These are phyloP conservation scores for Lotmaria passim DNA, from an alignment of 208 protist species.

Conservation along the genomic window DNA sequence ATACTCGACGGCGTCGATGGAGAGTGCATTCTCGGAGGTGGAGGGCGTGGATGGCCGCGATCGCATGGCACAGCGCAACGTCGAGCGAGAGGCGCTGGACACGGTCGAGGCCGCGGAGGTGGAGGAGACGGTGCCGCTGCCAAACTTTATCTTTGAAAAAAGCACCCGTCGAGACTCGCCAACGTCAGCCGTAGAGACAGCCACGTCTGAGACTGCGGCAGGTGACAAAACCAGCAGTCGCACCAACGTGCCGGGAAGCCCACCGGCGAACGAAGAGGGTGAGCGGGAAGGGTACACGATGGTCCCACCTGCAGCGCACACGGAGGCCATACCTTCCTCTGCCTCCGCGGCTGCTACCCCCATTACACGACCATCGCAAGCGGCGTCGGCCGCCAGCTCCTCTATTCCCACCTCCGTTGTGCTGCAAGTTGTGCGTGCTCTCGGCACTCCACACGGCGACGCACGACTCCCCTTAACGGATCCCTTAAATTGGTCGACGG, in stretches of 20 bases:
- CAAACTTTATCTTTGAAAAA: slow-evolving; percentile 54
- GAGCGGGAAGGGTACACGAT: too few relatives aligned
- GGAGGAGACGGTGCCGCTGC: slow-evolving; percentile 52
- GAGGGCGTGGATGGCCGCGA: slow-evolving; percentile 44
- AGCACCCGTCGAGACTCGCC: neutral
- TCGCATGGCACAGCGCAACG: slow-evolving; percentile 54
- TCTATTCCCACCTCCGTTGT: slow-evolving; percentile 23
- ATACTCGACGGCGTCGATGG: slow-evolving; percentile 40
- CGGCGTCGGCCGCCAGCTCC: neutral
- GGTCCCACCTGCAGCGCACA: too few relatives aligned
- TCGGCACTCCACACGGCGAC: slow-evolving; percentile 62
- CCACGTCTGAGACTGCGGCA: neutral
- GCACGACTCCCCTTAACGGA: slow-evolving; percentile 50
- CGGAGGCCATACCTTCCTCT: neutral
- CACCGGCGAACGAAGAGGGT: neutral
- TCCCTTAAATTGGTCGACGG: slow-evolving; percentile 71
- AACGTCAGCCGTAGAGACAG: neutral
- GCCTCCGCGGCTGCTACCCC: neutral
- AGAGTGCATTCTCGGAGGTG: slow-evolving; percentile 37
- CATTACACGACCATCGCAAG: neutral
- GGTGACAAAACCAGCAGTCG: too few relatives aligned
- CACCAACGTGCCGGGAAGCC: too few relatives aligned
- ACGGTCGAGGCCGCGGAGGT: slow-evolving; percentile 41
- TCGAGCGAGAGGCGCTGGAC: slow-evolving; percentile 30
- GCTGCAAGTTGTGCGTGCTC: slow-evolving; percentile 25